Evolutionary conservation across 1,139 yeast species (phyloP).

Genomic region (Scheffersomyces cryptocercus): DNA sequence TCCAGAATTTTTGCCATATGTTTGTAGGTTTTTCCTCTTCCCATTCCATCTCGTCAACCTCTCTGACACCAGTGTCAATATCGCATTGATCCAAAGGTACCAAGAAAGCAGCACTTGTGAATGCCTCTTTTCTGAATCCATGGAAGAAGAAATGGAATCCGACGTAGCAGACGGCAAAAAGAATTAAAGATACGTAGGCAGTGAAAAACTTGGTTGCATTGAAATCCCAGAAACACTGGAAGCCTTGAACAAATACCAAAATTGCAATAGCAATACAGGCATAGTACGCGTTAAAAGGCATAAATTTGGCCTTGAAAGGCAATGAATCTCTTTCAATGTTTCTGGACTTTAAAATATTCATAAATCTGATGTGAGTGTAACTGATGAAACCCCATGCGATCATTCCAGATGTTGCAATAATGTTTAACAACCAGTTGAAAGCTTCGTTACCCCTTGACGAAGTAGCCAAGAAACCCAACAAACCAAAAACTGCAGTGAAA

Average conservation of each 20-base stretch:
- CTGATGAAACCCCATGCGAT: conserved; percentile 70
- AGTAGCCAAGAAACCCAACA: conserved; percentile 62
- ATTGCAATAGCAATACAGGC: conserved; percentile 49
- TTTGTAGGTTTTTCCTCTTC: conserved; percentile 49
- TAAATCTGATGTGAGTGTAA: conserved; percentile 62
- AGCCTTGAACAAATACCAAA: conserved; percentile 68
- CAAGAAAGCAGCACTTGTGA: conserved; percentile 33
- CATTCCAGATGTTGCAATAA: conserved; percentile 73
- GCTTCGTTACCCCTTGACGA: conserved; percentile 63
- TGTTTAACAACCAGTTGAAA: conserved; percentile 78
- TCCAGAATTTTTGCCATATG: conserved; percentile 59
- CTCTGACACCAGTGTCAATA: conserved; percentile 61
- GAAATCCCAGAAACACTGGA: conserved; percentile 55
- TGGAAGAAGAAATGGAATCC: conserved; percentile 48
- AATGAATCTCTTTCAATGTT: conserved; percentile 56
- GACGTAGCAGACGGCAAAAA: conserved; percentile 52
- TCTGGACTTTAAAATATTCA: conserved; percentile 54
- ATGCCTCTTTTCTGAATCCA: conserved; percentile 34
- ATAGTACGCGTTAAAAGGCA: conserved; percentile 64
- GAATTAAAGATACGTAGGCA: conserved; percentile 58
- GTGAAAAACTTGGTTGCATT: conserved; percentile 57
- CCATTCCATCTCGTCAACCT: conserved; percentile 56
- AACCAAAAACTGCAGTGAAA: conserved; percentile 33
- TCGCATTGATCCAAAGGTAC: conserved; percentile 56
- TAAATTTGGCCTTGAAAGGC: conserved; percentile 63